Evolutionary conservation across 345 rosid genomes (phyloP), one percentile per base, ranked within the genome.

Genomic region (Bruguiera sexangula): DNA sequence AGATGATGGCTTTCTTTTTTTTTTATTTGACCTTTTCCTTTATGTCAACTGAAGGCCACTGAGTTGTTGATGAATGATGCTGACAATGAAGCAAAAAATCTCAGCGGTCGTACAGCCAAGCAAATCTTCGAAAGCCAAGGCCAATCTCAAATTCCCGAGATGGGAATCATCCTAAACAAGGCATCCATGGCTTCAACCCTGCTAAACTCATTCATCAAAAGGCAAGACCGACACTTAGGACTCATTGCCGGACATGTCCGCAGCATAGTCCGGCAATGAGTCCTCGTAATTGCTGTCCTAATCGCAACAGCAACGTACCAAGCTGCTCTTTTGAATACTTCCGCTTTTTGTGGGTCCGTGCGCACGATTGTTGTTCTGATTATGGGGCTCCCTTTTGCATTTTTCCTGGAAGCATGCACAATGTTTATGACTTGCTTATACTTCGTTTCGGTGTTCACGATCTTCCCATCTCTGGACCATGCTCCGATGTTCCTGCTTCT

Each of bases 301-400:
- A 22, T 22, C 22, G 22, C 22, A 22, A 22, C 22, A 22, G 22
- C 22, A 22, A 22, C 22, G 22, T 22, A 22, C 22, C 22, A 22
- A 22, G 22, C 22, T 22, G 43, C 43, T 1, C 37, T 68, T 24
- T 11, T 68, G n/a, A 58, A 68, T 8, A 68, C 36, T 10, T 15
- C 71, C 1, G 71, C 71, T 0, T 68, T 56, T 18, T 57, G 63
- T 24, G 71, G 54, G 9, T 57, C 71, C 0, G 62, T 68, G 1
- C 21, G 63, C 34, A 68, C 63, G 15, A 68, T 68, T n/a, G 9
- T 68, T 39, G 27, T 68, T 2, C 71, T 68, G 31, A 27, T 57
- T n/a, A 56, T 68, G 63, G 71, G 71, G 32, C 30, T 58, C 7
- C 71, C 71, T 1, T 68, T 68, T 29, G 71, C 63, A 13, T 21